These are phyloP conservation scores for Zymoseptoria tritici DNA, from an alignment of 2,329 filamentous ascomycete genomes.

Conservation along the genomic window DNA sequence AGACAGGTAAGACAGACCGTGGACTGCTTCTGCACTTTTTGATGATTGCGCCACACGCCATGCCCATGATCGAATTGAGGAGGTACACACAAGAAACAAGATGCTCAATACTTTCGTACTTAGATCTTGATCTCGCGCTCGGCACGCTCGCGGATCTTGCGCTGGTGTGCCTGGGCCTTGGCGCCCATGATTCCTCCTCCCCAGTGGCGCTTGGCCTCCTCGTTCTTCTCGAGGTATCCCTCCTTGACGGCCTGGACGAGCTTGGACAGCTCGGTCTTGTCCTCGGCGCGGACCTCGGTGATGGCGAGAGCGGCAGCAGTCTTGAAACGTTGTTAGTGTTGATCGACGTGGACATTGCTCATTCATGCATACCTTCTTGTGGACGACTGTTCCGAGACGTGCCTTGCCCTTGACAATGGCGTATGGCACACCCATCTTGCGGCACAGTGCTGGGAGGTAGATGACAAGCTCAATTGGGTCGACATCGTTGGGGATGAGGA, in stretches of 20 bases:
- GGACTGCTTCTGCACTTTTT: slow-evolving; percentile 1
- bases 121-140: slow-evolving; percentile 98
- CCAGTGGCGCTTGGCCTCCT: slow-evolving; percentile 88
- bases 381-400: slow-evolving; percentile 93
- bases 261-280: slow-evolving; percentile 98
- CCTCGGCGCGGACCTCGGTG: slow-evolving; percentile 94
- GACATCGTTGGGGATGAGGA: slow-evolving; percentile 98
- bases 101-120: slow-evolving; percentile 6
- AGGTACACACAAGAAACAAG: background rate
- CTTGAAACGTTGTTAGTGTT: slow-evolving; percentile 43
- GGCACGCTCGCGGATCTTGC: slow-evolving; percentile 90
- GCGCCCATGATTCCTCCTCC: slow-evolving; percentile 98
- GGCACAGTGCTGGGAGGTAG: slow-evolving; percentile 97
- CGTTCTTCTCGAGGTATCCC: slow-evolving; percentile 92
- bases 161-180: slow-evolving; percentile 72
- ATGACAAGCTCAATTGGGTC: slow-evolving; percentile 99
- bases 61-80: background rate
- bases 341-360: background rate
- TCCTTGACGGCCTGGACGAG: slow-evolving; percentile 95
- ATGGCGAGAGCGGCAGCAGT: slow-evolving; percentile 92
- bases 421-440: slow-evolving; percentile 99
- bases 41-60: background rate
- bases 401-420: slow-evolving; percentile 99
- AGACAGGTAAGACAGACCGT: slow-evolving; percentile 1
- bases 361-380: slow-evolving; percentile 81